Evolutionary conservation across 2,329 filamentous ascomycete species (phyloP).

Genomic region (Fusarium neocosmosporiellum): DNA sequence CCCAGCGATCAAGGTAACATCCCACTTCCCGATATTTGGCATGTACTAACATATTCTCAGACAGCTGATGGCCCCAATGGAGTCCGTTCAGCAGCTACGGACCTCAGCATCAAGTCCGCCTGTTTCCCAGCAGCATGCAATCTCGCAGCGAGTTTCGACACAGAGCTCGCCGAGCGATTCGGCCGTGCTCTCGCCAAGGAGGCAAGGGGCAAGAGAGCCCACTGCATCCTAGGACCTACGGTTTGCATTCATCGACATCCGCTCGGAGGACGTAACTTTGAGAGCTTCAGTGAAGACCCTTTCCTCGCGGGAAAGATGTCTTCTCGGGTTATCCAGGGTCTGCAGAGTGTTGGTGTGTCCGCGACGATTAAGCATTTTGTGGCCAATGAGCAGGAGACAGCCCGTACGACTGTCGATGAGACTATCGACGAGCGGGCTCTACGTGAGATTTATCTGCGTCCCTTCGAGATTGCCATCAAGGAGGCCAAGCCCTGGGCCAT

Average conservation of each 20-base stretch:
- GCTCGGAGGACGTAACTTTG: constrained; percentile 60
- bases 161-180: constrained; percentile 64
- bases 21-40: accelerated
- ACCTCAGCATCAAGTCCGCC: constrained; percentile 44
- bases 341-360: constrained; percentile 55
- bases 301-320: constrained; percentile 58
- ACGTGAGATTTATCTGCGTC: constrained; percentile 55
- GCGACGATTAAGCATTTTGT: constrained; percentile 61
- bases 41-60: background rate
- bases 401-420: constrained; percentile 46
- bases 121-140: constrained; percentile 48
- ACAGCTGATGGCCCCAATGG: constrained; percentile 50
- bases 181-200: constrained; percentile 70
- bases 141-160: constrained; percentile 72
- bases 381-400: constrained; percentile 54
- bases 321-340: constrained; percentile 55
- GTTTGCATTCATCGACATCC: constrained; percentile 62
- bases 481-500: constrained; percentile 56
- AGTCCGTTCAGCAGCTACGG: constrained; percentile 46
- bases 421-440: constrained; percentile 46
- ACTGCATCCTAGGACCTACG: constrained; percentile 76
- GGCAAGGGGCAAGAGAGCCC: constrained; percentile 69
- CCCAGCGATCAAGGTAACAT: constrained; percentile 33
- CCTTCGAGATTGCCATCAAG: constrained; percentile 58
- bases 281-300: constrained; percentile 61